Conservation (phyloP, 768 basidiomycete species). For the Symmetrospora coprosmae region DNA sequence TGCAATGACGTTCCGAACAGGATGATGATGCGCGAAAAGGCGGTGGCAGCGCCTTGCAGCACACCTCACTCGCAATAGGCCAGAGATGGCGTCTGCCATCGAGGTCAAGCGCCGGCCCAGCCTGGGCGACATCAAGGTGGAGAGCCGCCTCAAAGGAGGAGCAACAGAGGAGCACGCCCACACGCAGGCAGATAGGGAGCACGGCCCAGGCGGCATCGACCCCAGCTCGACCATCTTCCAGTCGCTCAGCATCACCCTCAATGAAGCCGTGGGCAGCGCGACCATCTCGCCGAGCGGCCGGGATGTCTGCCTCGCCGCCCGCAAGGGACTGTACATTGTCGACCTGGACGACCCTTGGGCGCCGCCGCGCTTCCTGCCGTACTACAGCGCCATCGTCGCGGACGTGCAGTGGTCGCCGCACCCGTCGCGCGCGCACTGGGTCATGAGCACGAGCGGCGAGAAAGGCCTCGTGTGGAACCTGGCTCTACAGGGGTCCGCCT, state of each 20-base stretch:
- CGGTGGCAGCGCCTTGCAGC: no score
- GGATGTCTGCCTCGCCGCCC: slow-evolving; percentile 46
- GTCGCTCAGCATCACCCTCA: slow-evolving; percentile 26
- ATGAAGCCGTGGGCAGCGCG: slow-evolving; percentile 37
- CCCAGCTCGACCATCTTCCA: slow-evolving; percentile 28
- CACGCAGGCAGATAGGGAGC: no score
- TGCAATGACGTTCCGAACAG: no score
- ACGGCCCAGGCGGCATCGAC: no score
- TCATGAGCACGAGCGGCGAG: slow-evolving; percentile 75
- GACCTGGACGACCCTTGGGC: slow-evolving; percentile 77
- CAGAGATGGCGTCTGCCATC: no score
- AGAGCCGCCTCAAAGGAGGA: no score
- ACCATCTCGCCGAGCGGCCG: slow-evolving; percentile 51
- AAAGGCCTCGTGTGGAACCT: slow-evolving; percentile 93
- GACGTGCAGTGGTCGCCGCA: slow-evolving; percentile 91
- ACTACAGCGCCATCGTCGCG: slow-evolving; percentile 80
- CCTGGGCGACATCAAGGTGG: no score
- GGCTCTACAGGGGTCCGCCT: slow-evolving; percentile 41
- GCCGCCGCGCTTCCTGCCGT: slow-evolving; percentile 82
- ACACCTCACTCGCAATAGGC: no score
- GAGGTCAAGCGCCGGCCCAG: no score
- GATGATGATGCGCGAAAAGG: no score
- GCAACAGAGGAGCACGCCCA: no score
- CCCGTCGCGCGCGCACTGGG: slow-evolving; percentile 56
- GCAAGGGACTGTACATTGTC: slow-evolving; percentile 85